Base-by-base conservation (phyloP, 2,329 filamentous ascomycete species). In the Bipolaris sorokiniana region DNA sequence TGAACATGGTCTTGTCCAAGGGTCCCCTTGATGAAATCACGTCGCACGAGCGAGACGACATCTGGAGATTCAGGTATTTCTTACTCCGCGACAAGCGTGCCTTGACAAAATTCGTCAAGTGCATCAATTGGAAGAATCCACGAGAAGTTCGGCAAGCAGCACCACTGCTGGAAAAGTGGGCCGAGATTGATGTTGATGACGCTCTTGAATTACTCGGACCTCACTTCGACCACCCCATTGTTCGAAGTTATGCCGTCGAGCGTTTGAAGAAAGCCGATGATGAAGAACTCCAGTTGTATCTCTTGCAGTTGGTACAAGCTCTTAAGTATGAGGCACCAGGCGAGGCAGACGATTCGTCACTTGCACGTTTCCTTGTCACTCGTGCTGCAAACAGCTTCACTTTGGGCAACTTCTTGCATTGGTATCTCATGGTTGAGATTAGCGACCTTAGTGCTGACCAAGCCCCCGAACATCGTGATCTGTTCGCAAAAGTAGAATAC, bases 341-440 rank as follows among this genome's bases (percentile, higher is more conserved):
- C 1, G 83, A 84, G n/a, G 80, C 85, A 16, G 86, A 91, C 62
- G 90, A 95, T 67, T 97, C 93, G 0, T 97, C 93, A 0, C 81
- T 99, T 5, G 94, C 93, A 2, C 87, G 86, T 22, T 99, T 99
- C 71, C 82, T 99, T 3, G 95, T 99, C 54, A 87, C 90, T 1
- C 86, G 95, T 34, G 96, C 95, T 3, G 90, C 91, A 13, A 87
- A 89, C 60, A 98, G 96, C 71, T 91, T 97, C 69, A 89, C 90
- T 58, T 84, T 99, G 1, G 95, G 94, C 28, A 99, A 96, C 73
- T 97, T 96, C 77, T 86, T 99, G 51, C 91, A 97, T 75, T 99
- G 95, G 95, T 99, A 98, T 76, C 83, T 99, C 2, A 97, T 97
- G 88, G 95, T 99, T 1, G 96, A 99, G 78, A 96, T 93, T 66